Conservation (phyloP, 345 rosid species). For the Citrus cavaleriei region DNA sequence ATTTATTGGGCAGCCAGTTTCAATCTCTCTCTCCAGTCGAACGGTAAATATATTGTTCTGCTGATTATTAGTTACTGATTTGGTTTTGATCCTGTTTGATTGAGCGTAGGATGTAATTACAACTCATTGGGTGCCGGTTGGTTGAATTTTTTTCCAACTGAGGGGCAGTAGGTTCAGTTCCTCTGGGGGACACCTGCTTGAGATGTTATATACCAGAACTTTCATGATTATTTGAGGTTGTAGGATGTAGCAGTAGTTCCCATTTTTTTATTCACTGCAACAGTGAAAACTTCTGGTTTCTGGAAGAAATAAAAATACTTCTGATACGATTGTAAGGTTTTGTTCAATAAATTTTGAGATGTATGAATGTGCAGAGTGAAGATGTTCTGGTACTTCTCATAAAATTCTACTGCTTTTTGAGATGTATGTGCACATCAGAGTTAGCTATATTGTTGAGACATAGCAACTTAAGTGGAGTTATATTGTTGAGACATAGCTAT, state of each 20-base stretch:
- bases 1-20: conserved; percentile 85
- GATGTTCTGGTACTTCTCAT: background rate
- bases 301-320: too few relatives aligned
- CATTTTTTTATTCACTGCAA: background rate
- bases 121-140: background rate
- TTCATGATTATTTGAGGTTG: background rate
- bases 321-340: background rate
- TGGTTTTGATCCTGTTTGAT: background rate
- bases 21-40: conserved; percentile 72
- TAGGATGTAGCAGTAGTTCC: background rate
- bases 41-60: conserved; percentile 49
- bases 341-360: background rate
- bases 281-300: too few relatives aligned
- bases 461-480: too few relatives aligned
- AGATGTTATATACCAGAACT: background rate
- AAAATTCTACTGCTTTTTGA: background rate
- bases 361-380: background rate
- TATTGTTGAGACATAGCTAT: too few relatives aligned
- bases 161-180: too few relatives aligned
- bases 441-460: too few relatives aligned
- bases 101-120: background rate
- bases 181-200: background rate
- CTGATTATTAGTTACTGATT: conserved; percentile 5
- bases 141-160: too few relatives aligned
- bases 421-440: background rate